A percentile compares a stretch with the other conserved stretches of the same genome.
phyloP scores from a whole-genome alignment of 768 basidiomycete genomes.

The Mycena galopus region DNA sequence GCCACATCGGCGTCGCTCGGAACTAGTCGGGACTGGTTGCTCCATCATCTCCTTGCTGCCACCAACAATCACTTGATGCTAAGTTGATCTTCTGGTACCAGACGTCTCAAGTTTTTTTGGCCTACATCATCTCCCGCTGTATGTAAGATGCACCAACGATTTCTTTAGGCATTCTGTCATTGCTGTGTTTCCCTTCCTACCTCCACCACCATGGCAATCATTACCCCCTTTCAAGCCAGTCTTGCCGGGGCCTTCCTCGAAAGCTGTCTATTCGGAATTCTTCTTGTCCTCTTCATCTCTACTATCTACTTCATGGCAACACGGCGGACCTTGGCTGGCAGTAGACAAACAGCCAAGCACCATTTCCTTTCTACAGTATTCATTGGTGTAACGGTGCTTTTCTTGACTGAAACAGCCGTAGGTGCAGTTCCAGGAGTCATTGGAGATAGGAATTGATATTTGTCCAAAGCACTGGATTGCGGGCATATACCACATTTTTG shows the following conservation, averaged over 20 bases:
- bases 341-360: background rate
- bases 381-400: background rate
- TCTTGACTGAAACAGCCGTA: background rate
- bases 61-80: no score
- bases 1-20: no score
- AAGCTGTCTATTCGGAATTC: slow-evolving; percentile 5
- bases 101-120: no score
- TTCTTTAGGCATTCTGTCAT: no score
- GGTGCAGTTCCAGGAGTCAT: background rate
- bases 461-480: background rate
- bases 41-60: no score
- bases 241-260: background rate
- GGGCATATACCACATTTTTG: background rate
- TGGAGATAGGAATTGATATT: background rate
- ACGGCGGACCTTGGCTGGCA: background rate
- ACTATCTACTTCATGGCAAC: slow-evolving; percentile 12
- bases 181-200: no score
- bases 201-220: no score
- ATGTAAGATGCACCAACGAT: no score
- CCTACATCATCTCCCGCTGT: no score
- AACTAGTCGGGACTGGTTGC: no score
- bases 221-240: background rate
- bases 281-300: background rate
- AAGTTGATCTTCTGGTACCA: no score
- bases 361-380: background rate